Conservation (phyloP, 2,329 filamentous ascomycete species). For the Fusarium solani-melongenae region DNA sequence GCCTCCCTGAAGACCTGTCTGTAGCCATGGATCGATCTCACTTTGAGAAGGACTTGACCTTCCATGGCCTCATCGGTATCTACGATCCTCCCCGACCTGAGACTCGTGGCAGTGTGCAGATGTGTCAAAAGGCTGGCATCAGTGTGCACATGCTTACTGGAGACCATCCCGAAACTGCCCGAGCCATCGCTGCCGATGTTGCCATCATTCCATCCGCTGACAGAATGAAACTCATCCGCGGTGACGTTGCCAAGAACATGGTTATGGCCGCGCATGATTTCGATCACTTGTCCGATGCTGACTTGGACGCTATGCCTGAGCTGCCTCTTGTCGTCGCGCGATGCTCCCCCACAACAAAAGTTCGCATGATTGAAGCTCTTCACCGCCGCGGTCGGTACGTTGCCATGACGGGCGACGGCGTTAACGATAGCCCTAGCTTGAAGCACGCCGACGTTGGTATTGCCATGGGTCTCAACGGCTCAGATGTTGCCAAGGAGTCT, state of each 20-base stretch:
- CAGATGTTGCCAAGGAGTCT: constrained; percentile 76
- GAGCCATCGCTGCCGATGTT: constrained; percentile 69
- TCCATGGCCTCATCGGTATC: constrained; percentile 73
- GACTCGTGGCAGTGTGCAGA: constrained; percentile 62
- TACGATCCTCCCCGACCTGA: constrained; percentile 76
- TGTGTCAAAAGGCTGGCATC: constrained; percentile 69
- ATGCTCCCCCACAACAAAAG: constrained; percentile 78
- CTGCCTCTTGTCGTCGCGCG: constrained; percentile 75
- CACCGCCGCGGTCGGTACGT: constrained; percentile 71
- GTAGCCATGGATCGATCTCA: constrained; percentile 29
- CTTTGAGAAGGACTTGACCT: constrained; percentile 66
- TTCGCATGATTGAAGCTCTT: constrained; percentile 79
- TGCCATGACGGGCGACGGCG: constrained; percentile 78
- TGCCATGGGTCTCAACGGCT: constrained; percentile 73
- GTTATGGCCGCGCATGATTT: constrained; percentile 74
- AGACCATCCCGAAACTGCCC: constrained; percentile 70
- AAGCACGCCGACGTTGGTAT: constrained; percentile 76
- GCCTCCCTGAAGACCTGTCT: constrained; percentile 34
- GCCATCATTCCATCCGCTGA: constrained; percentile 65
- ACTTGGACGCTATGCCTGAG: constrained; percentile 71
- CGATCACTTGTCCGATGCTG: constrained; percentile 68
- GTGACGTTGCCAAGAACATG: constrained; percentile 65
- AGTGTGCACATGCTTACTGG: constrained; percentile 74
- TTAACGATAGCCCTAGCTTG: constrained; percentile 76
- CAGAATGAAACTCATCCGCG: constrained; percentile 51